These are phyloP conservation scores for Platanthera guangdongensis DNA, from an alignment of 106 monocot species.

Conservation along the genomic window DNA sequence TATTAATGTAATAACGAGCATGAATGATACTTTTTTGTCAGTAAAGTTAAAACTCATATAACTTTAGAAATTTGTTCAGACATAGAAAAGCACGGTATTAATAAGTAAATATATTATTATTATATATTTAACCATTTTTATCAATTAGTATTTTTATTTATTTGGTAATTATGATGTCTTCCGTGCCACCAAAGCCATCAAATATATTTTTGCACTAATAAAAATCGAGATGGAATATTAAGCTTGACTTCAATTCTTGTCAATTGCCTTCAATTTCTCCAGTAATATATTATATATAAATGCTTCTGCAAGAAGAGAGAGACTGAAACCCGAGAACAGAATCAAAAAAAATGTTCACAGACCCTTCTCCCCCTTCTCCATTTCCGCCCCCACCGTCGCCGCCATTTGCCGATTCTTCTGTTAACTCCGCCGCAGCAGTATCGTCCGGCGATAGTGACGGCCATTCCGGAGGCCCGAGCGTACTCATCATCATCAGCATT, in stretches of 20 bases:
- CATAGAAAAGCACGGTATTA: no score
- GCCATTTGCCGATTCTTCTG: conserved; percentile 3
- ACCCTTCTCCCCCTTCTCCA: conserved; percentile 56
- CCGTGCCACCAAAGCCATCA: neutral
- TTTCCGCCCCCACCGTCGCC: conserved; percentile 21
- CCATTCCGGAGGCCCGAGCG: conserved; percentile 22
- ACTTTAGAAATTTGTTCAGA: no score
- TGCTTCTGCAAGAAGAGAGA: neutral
- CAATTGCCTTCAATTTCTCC: neutral
- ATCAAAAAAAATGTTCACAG: neutral
- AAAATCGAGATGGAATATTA: neutral
- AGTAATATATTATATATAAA: neutral
- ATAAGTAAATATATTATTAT: no score
- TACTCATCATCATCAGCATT: conserved; percentile 55
- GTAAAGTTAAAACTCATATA: no score
- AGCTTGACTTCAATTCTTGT: neutral
- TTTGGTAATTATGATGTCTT: neutral
- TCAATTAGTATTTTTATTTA: no score
- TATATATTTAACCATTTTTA: no score
- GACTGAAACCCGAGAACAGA: neutral
- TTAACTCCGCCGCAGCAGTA: neutral
- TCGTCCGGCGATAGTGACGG: neutral
- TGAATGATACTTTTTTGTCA: no score
- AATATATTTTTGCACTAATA: neutral
- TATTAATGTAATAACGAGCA: no score